Percentiles rank a stretch among this genome's conserved stretches.
phyloP scores from a whole-genome alignment of 768 basidiomycete genomes.

The Mrakia blollopis region DNA sequence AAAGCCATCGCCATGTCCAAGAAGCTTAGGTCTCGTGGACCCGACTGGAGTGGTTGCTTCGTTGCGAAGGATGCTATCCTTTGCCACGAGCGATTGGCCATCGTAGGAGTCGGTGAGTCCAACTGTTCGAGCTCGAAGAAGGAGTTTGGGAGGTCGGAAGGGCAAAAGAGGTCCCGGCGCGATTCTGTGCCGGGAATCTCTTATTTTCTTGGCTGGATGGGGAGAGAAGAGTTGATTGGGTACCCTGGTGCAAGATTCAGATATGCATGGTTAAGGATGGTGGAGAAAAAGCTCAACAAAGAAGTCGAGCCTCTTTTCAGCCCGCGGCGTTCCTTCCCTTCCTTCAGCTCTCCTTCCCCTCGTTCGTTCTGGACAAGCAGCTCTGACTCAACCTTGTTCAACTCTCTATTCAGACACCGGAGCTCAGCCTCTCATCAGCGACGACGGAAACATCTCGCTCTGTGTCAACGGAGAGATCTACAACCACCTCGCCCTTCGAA shows the following conservation, averaged over 20 bases:
- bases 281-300: not conserved
- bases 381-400: not conserved
- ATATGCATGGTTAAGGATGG: not conserved
- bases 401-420: constrained; percentile 65
- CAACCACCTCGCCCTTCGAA: constrained; percentile 81
- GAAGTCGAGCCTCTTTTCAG: not conserved
- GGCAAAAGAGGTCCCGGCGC: not conserved
- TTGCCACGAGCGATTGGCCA: constrained; percentile 91
- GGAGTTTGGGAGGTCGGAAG: not conserved
- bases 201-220: not conserved
- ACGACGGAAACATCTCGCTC: constrained; percentile 75
- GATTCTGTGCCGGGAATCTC: not conserved
- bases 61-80: constrained; percentile 76
- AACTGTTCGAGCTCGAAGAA: not conserved
- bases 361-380: not conserved
- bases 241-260: not conserved
- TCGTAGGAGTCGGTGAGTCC: constrained; percentile 85
- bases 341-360: not conserved
- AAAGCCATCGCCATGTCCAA: constrained; percentile 80
- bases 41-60: constrained; percentile 97
- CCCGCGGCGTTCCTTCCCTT: not conserved
- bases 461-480: constrained; percentile 99
- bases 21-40: constrained; percentile 85
- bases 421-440: constrained; percentile 85
- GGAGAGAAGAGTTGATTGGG: not conserved